Evolutionary conservation across 1,284 basidiomycete genomes (phyloP), one percentile per base, ranked within the genome.

Genomic region (Xerocomus cyaneibrunnescens): DNA sequence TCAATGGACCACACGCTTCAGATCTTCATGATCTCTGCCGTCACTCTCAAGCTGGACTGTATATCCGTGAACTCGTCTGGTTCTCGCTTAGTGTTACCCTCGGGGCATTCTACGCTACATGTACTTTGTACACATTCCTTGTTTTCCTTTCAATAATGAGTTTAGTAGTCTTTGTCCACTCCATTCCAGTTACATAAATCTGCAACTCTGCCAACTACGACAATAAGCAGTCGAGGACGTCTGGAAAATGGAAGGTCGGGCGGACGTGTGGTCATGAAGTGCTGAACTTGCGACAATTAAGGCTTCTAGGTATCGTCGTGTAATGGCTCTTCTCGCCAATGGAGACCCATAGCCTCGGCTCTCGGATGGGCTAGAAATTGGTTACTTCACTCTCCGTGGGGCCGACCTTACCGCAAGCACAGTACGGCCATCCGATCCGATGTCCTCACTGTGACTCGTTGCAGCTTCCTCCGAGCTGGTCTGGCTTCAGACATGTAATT

Each of bases 41-140:
- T 35, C 37, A 19, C 48, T 48, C 31, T 19, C 19, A 13, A 25
- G 40, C 35, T 49, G 52, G 62, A 55, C 49, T 51, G 54, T 62
- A 48, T 53, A 43, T 52, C 40, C 38, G 40, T 56, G 44, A 50
- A 54, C 45, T 56, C 21, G 50, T 52, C 36, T 50, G 37, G 52
- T 52, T 52, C 38, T 50, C 34, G 28, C 27, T 34, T 51, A 54
- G 52, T 63, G 50, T 65, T 59, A 62, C 56, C 57, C 31, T 35
- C 43, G 34, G 41, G 27, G 38, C 58, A 62, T 51, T 34, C 28
- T 62, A 50, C 44, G 42, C 25, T 62, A 66, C 64, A 44, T 60
- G 60, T 66, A 61, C 43, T 56, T 39, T 51, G 51, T 44, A 17
- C 37, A 34, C 56, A 41, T 35, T 51, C 46, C 49, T 36, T 50